Base-by-base conservation (phyloP, 169 alveolate species). In the Cyclospora cayetanensis region DNA sequence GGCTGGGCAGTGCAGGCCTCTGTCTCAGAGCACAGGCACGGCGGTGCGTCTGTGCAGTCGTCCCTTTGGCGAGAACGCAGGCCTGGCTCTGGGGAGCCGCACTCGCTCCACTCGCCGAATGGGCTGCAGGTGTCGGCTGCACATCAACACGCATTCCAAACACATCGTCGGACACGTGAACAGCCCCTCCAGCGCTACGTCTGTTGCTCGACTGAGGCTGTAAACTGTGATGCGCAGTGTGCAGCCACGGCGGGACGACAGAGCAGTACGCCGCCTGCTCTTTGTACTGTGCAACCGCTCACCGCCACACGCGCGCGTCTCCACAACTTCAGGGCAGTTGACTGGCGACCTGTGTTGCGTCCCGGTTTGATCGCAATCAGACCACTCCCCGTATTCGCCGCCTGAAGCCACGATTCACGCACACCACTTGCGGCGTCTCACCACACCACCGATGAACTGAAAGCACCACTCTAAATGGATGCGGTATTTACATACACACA, bases 51-150 rank as follows among this genome's bases (percentile, higher is more conserved):
- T 20, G 29, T 31, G 72, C 91, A 85, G 39, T 41, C 22, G 22
- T 3, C 18, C 9, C 91, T 43, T 72, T 39, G 46, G 37, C 91
- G 91, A 34, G 53, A 35, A 1, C 91, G 91, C 31, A 85, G 35
- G 15, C 84, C 91, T 11, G 2, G 68, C 70, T 66, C 35, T 7
- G 84, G 84, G 43, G 20, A 20, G 37, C 91, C 91, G 72, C 91
- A 85, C 22, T 63, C 84, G 50, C 53, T 65, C 91, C 91, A 85
- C 68, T 34, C 82, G 34, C 91, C 91, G 91, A 85, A 85, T 11
- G 91, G 60, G n/a, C 43, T 37, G 72, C 91, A 85, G 39, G 4
- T 20, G 41, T 63, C 84, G 31, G 42, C 91, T 85, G 55, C 2
- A 53, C 20, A 77, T 22, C 12, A 1, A 29, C 5, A 29, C 0